Conservation (phyloP, 768 basidiomycete species). For the Naganishia friedmannii region DNA sequence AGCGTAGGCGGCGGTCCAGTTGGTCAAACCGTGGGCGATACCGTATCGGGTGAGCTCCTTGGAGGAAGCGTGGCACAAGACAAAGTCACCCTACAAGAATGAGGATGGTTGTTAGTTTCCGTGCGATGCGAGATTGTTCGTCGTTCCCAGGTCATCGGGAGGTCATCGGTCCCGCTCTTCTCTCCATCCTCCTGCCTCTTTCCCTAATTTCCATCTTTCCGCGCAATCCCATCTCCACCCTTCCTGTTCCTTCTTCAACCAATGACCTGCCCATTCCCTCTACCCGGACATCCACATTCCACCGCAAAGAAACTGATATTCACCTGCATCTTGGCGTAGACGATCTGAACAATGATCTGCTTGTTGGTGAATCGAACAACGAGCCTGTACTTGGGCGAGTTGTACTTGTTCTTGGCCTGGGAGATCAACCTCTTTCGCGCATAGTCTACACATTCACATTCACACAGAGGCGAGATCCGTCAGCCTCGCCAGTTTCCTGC, state of each 20-base stretch:
- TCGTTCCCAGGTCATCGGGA: not conserved
- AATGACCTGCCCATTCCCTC: not conserved
- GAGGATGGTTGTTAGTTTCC: not conserved
- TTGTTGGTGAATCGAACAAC: conserved; percentile 99
- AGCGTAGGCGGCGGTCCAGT: conserved; percentile 98
- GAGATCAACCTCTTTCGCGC: conserved; percentile 94
- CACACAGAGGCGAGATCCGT: too few relatives aligned
- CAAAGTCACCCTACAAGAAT: conserved; percentile 76
- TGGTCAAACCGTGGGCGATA: conserved; percentile 95
- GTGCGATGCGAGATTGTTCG: not conserved
- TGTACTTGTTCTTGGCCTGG: conserved; percentile 99
- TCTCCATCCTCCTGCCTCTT: not conserved
- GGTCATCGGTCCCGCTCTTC: not conserved
- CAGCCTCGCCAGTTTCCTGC: too few relatives aligned
- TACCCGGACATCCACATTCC: too few relatives aligned
- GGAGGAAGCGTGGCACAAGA: conserved; percentile 82
- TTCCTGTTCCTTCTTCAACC: not conserved
- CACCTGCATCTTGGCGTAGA: conserved; percentile 78
- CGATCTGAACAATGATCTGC: conserved; percentile 81
- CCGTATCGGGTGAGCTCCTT: conserved; percentile 91
- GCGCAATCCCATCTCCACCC: too few relatives aligned
- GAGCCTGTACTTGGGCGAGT: conserved; percentile 69
- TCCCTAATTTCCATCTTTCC: too few relatives aligned
- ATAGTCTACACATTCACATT: conserved; percentile 66
- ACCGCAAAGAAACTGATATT: too few relatives aligned